phyloP scores from a whole-genome alignment of 441 rosid genomes.

The Populus hybrid region DNA sequence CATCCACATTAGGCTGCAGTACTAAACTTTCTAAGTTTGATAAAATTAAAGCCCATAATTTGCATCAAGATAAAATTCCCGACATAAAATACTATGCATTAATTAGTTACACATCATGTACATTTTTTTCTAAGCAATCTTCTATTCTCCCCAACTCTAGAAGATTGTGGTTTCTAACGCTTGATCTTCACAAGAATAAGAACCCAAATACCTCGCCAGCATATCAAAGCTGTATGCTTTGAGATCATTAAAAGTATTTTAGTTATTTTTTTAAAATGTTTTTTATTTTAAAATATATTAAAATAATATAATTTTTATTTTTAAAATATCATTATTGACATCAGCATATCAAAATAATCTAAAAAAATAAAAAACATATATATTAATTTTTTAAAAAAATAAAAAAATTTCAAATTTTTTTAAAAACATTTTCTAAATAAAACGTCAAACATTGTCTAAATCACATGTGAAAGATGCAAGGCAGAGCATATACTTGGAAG shows the following conservation, averaged over 20 bases:
- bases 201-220: slow-evolving; percentile 6
- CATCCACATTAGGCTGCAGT: no score
- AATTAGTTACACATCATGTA: slow-evolving; percentile 3
- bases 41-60: no score
- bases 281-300: no score
- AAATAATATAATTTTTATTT: no score
- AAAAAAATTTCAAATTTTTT: no score
- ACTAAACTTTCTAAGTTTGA: no score
- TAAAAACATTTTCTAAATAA: no score
- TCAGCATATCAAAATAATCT: no score
- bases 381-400: no score
- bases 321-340: no score
- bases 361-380: no score
- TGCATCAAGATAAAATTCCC: not conserved
- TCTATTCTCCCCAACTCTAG: slow-evolving; percentile 10
- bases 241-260: not conserved
- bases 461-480: slow-evolving; percentile 24
- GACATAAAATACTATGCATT: slow-evolving; percentile 14
- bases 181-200: slow-evolving; percentile 17
- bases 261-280: no score
- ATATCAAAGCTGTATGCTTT: not conserved
- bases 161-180: slow-evolving; percentile 20
- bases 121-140: not conserved
- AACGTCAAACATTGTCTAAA: not conserved
- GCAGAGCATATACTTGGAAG: slow-evolving; percentile 26